Base-by-base conservation (phyloP, 495 filamentous ascomycete genomes). In the Penicillium ucsense region DNA sequence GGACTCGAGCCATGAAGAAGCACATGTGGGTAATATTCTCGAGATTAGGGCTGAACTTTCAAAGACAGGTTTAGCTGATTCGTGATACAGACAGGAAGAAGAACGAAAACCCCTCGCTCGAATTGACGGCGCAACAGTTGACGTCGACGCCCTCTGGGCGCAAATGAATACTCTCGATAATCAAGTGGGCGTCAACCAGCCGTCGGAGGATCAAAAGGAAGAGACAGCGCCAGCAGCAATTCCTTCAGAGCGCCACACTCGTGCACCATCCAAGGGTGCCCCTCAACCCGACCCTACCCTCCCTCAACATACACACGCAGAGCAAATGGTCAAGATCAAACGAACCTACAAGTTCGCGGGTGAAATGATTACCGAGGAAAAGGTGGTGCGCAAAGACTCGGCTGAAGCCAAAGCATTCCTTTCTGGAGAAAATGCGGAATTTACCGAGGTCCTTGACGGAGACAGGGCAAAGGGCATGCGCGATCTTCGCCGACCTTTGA, bases 331-430 rank as follows among this genome's bases (percentile, higher is more conserved):
- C 51, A 83, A 82, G 44, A 94, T 98, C 41, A 90, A 85, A 49
- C 83, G 86, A 31, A 89, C 84, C 4, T 95, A 94, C 67, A 84
- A 85, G 46, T 97, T 95, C 56, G 92, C 92, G 8, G 94, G 94
- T 47, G 82, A 91, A 60, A 76, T 82, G 35, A 85, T 86, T 55
- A 87, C 82, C 1, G 85, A 91, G 56, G 82, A 89, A 56, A 92
- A 92, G 65, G 65, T 82, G 8, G 88, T 96, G 3, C 74, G 82
- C 2, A 80, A 80, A 29, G 74, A 82, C 56, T 92, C 88, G 0
- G 86, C 87, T 38, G 90, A 92, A 69, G 90, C 87, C 3, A 83
- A 78, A 34, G 73, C 84, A 31, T 94, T 85, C 52, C 72, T 95
- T 11, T 75, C 80, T 32, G 64, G 70, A 3, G 56, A 71, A 6